Percentiles rank a stretch among this genome's conserved stretches.
These are phyloP conservation scores for Tulasnella calospora DNA, from an alignment of 768 basidiomycete species.

Conservation along the genomic window DNA sequence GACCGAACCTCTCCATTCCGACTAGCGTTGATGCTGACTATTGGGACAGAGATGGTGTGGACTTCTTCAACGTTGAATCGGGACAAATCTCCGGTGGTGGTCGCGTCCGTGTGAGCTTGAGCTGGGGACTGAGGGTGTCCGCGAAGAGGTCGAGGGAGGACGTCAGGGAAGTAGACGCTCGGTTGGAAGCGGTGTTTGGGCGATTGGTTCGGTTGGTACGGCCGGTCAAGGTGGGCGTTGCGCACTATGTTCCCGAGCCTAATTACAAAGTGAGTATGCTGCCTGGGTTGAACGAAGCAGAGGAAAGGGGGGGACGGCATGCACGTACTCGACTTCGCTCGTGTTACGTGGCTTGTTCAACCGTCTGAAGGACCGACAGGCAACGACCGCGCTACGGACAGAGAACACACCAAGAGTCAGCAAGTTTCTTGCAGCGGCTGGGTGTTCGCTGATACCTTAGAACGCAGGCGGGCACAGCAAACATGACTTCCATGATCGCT, in stretches of 20 bases:
- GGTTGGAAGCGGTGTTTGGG: background rate
- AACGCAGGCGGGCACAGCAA: constrained; percentile 14
- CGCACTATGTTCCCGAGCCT: background rate
- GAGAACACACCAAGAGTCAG: background rate
- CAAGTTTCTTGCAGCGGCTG: background rate
- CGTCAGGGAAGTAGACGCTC: background rate
- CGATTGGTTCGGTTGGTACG: background rate
- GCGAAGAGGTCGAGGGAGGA: background rate
- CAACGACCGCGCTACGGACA: constrained; percentile 13
- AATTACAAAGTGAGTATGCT: background rate
- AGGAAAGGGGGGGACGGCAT: background rate
- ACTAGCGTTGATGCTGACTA: background rate
- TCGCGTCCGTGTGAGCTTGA: background rate
- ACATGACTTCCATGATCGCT: constrained; percentile 24
- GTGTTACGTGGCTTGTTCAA: background rate
- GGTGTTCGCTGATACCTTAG: background rate
- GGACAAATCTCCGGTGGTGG: background rate
- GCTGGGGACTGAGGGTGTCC: background rate
- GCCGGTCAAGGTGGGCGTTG: background rate
- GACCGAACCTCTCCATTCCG: background rate
- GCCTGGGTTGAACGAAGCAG: background rate
- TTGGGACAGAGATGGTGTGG: background rate
- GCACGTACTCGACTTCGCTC: background rate
- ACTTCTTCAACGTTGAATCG: background rate
- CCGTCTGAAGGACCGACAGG: constrained; percentile 18